phyloP scores from a whole-genome alignment of 192 early-diverging fungal genomes.

The Lobosporangium transversale region DNA sequence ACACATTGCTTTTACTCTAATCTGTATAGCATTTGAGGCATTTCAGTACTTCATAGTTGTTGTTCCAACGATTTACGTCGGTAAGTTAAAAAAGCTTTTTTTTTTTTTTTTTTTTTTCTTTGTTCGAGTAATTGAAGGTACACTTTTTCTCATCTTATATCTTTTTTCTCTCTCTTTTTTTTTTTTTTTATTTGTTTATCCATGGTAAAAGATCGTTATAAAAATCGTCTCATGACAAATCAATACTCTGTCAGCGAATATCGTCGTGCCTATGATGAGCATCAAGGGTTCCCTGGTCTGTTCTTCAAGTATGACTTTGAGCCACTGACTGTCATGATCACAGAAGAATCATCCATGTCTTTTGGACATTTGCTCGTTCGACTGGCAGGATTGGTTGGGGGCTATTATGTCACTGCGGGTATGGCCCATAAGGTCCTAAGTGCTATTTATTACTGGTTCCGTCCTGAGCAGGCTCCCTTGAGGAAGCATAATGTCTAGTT shows the following conservation, averaged over 20 bases:
- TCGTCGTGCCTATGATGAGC: constrained; percentile 52
- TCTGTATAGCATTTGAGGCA: constrained; percentile 73
- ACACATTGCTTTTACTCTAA: neutral
- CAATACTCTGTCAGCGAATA: constrained; percentile 95
- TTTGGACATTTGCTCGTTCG: constrained; percentile 81
- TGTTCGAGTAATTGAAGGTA: neutral
- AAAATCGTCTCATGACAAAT: constrained; percentile 77
- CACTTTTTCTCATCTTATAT: neutral
- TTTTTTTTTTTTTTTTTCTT: neutral
- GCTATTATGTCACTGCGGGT: constrained; percentile 77
- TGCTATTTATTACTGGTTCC: constrained; percentile 20
- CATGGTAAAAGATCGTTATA: constrained; percentile 64
- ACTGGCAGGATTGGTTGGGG: constrained; percentile 89
- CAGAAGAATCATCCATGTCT: constrained; percentile 64
- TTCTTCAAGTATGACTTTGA: constrained; percentile 96
- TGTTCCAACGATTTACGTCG: constrained; percentile 57
- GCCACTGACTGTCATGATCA: constrained; percentile 84
- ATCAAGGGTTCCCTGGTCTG: constrained; percentile 62
- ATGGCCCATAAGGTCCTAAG: constrained; percentile 60
- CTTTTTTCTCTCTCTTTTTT: neutral
- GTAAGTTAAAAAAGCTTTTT: constrained; percentile 2
- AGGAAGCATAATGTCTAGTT: constrained; percentile 40
- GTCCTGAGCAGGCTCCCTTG: constrained; percentile 26
- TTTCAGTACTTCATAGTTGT: constrained; percentile 93
- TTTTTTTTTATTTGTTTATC: constrained; percentile 18